phyloP scores from a whole-genome alignment of 1,284 basidiomycete genomes.

The Rhodotorula sp. region DNA sequence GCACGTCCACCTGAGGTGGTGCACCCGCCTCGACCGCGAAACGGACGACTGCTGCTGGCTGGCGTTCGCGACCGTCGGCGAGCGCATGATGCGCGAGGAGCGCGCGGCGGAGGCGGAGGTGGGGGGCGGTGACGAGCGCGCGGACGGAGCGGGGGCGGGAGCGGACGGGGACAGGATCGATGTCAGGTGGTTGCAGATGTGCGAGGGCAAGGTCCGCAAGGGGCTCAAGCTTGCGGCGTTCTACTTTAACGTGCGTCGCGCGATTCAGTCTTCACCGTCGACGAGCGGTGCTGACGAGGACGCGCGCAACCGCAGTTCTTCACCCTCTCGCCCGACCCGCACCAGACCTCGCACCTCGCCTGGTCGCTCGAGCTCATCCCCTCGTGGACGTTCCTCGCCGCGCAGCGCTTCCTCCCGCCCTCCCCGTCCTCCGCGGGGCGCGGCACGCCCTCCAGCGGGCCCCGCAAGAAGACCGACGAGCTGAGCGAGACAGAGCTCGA shows the following conservation, averaged over 20 bases:
- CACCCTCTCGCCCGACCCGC: conserved; percentile 22
- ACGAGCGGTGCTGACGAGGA: not conserved
- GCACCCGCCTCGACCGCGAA: conserved; percentile 22
- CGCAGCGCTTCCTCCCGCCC: conserved; percentile 3
- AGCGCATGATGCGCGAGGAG: conserved; percentile 18
- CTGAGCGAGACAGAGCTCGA: conserved; percentile 28
- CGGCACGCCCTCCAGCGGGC: not conserved
- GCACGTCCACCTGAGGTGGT: conserved; percentile 16
- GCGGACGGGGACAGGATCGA: not conserved
- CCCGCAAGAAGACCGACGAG: conserved; percentile 6
- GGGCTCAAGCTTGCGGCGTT: conserved; percentile 25
- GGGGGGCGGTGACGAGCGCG: not conserved
- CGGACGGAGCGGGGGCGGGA: not conserved
- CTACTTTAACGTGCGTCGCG: conserved; percentile 13
- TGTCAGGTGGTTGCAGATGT: conserved; percentile 9
- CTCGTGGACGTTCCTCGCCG: conserved; percentile 22
- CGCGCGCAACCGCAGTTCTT: conserved; percentile 2
- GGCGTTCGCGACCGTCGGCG: conserved; percentile 5
- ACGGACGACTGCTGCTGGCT: conserved; percentile 22
- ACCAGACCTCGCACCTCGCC: conserved; percentile 28
- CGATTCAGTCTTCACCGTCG: not conserved
- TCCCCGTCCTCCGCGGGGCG: not conserved
- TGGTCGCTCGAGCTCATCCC: conserved; percentile 30
- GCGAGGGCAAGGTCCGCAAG: conserved; percentile 19
- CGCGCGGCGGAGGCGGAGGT: not conserved